phyloP scores from a whole-genome alignment of 2,329 filamentous ascomycete species.

The Simplicillium aogashimaense region DNA sequence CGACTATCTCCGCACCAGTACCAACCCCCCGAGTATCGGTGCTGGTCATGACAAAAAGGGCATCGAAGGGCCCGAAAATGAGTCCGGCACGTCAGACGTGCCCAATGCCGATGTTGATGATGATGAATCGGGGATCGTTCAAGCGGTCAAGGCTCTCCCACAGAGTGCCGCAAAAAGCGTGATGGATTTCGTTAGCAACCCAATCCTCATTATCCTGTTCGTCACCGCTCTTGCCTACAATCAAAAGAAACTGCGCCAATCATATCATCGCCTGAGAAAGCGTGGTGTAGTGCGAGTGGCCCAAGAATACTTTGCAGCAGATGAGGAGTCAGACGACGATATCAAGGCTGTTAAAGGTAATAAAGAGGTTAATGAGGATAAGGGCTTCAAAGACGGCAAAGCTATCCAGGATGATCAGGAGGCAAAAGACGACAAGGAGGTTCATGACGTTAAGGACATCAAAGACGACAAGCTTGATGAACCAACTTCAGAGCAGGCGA shows the following conservation, averaged over 20 bases:
- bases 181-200: constrained; percentile 46
- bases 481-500: too few relatives aligned
- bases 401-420: too few relatives aligned
- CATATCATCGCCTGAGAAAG: constrained; percentile 22
- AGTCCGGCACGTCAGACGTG: constrained; percentile 1
- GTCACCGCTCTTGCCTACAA: constrained; percentile 31
- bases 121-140: constrained; percentile 33
- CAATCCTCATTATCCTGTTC: constrained; percentile 36
- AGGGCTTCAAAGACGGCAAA: background rate
- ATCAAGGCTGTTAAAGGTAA: background rate
- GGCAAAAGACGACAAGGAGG: background rate
- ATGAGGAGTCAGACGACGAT: too few relatives aligned
- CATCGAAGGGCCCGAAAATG: constrained; percentile 20
- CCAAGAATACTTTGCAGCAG: background rate
- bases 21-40: constrained; percentile 25
- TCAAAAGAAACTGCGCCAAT: constrained; percentile 33
- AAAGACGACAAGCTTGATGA: background rate
- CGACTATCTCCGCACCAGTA: constrained; percentile 17
- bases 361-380: background rate
- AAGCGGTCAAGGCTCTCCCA: constrained; percentile 40
- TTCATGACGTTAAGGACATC: background rate
- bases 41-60: constrained; percentile 11
- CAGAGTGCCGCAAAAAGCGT: constrained; percentile 38
- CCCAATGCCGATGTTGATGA: constrained; percentile 12
- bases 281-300: constrained; percentile 9